Evolutionary conservation across 331 rosid genomes (phyloP).

Genomic region (Acacia concinna): DNA sequence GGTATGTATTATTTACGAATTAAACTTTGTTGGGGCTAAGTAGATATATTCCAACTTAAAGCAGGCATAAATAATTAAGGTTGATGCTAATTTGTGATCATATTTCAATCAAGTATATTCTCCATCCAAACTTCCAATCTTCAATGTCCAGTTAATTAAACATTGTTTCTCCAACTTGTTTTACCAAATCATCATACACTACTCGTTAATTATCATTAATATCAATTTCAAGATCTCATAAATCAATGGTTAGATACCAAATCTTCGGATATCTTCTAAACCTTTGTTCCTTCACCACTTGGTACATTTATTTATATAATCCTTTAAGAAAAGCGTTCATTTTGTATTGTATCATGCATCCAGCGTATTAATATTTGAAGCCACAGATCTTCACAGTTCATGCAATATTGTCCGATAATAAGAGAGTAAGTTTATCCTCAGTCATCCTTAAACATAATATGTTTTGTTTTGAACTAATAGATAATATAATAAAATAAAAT

Average conservation of each 20-base stretch:
- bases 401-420: neutral
- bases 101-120: neutral
- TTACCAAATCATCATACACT: neutral
- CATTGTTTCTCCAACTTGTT: neutral
- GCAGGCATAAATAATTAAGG: neutral
- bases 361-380: neutral
- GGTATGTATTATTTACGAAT: neutral
- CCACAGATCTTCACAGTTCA: neutral
- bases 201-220: neutral
- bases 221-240: neutral
- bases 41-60: neutral
- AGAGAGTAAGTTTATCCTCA: neutral
- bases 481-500: no score
- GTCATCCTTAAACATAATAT: neutral
- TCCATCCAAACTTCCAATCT: neutral
- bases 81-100: neutral
- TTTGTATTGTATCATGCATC: neutral
- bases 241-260: neutral
- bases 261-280: constrained; percentile 6
- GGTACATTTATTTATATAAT: neutral
- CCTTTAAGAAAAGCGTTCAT: neutral
- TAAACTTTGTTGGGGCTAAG: neutral
- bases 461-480: no score
- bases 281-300: neutral
- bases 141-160: neutral